Percentiles rank a stretch among this genome's conserved stretches.
Evolutionary conservation across 2,329 filamentous ascomycete genomes (phyloP).

Genomic region (Fusarium napiforme): DNA sequence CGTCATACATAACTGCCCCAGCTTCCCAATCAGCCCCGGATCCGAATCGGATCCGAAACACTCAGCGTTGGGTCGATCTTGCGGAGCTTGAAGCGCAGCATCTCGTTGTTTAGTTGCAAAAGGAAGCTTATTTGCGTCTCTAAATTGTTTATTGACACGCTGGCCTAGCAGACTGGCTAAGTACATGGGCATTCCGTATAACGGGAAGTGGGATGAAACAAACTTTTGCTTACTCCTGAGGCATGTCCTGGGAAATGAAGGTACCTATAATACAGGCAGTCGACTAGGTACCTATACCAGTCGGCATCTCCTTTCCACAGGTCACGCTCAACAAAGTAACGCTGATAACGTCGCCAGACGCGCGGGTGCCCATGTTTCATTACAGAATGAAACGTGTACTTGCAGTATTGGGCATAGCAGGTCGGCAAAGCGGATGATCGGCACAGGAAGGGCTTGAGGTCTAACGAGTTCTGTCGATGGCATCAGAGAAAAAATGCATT

Average conservation of each 20-base stretch:
- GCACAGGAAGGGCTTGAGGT: slow-evolving; percentile 17
- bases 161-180: background rate
- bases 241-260: background rate
- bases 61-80: background rate
- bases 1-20: background rate
- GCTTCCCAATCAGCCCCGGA: slow-evolving; percentile 8
- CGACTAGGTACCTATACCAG: background rate
- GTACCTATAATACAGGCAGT: background rate
- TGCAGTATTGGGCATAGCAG: slow-evolving; percentile 23
- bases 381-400: slow-evolving; percentile 28
- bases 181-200: background rate
- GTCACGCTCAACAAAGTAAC: background rate
- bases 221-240: background rate
- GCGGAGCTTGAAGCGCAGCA: background rate
- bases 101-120: background rate
- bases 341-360: background rate
- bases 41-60: slow-evolving; percentile 37
- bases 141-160: background rate
- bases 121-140: background rate
- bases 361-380: slow-evolving; percentile 13
- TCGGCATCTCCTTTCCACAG: background rate
- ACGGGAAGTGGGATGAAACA: background rate
- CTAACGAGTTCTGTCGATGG: slow-evolving; percentile 6
- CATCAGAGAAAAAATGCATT: background rate
- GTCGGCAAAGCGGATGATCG: slow-evolving; percentile 39